Evolutionary conservation across 805 yeast genomes (phyloP).

Genomic region (Monosporozyma yasuniensis): DNA sequence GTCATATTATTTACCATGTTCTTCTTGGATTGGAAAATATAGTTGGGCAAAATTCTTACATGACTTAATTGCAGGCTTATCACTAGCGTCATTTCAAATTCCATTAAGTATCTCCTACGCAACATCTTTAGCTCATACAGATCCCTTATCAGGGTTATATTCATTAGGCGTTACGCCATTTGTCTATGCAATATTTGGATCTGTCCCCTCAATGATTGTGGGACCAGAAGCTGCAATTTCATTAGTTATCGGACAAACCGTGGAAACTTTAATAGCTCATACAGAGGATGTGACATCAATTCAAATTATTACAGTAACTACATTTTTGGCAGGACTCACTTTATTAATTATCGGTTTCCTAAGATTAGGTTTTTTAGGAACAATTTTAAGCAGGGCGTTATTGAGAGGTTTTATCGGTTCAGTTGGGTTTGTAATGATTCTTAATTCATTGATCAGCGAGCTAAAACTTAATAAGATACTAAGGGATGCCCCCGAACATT

Average conservation of each 20-base stretch:
- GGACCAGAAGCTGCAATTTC: slow-evolving; percentile 91
- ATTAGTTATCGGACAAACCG: slow-evolving; percentile 70
- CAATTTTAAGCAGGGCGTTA: slow-evolving; percentile 66
- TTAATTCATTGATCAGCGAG: slow-evolving; percentile 64
- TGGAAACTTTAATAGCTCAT: slow-evolving; percentile 45
- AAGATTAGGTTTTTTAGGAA: slow-evolving; percentile 81
- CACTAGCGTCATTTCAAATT: slow-evolving; percentile 84
- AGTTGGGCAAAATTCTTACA: slow-evolving; percentile 33
- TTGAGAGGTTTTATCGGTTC: slow-evolving; percentile 79
- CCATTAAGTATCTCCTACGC: slow-evolving; percentile 73
- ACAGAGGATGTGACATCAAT: slow-evolving; percentile 37
- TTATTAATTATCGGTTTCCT: slow-evolving; percentile 66
- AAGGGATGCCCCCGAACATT: slow-evolving; percentile 40
- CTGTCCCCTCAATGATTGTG: slow-evolving; percentile 82
- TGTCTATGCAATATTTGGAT: slow-evolving; percentile 68
- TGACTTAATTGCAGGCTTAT: slow-evolving; percentile 76
- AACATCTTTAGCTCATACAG: slow-evolving; percentile 73
- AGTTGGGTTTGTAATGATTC: slow-evolving; percentile 74
- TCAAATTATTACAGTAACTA: slow-evolving; percentile 56
- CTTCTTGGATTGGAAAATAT: slow-evolving; percentile 58
- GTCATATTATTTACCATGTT: slow-evolving; percentile 60
- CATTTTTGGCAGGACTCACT: slow-evolving; percentile 68
- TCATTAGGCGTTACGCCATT: slow-evolving; percentile 72
- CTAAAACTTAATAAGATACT: slow-evolving; percentile 52
- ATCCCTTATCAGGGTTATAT: slow-evolving; percentile 70